A percentile compares a stretch with the other conserved stretches of the same genome.
Conservation (phyloP, 371 early-diverging fungal genomes). For the Massospora cicadina region DNA sequence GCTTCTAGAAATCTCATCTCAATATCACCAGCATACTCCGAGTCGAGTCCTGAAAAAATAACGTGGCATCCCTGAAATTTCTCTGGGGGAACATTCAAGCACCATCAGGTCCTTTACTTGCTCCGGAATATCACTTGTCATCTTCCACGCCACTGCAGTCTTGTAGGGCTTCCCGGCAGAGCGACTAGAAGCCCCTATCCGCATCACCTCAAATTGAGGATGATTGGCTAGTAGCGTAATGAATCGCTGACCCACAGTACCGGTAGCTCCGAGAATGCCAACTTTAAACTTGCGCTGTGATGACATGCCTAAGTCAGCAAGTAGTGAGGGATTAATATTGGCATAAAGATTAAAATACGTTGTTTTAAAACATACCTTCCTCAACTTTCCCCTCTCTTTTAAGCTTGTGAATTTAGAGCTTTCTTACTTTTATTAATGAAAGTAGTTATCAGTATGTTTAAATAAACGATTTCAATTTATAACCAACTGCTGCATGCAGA, state of each 20-base stretch:
- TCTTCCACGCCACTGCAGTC: conserved; percentile 74
- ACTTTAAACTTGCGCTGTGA: conserved; percentile 27
- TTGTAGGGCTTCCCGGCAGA: conserved; percentile 75
- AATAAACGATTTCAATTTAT: too few species aligned
- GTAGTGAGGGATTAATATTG: too few species aligned
- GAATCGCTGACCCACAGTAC: conserved; percentile 97
- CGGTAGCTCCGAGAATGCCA: conserved; percentile 92
- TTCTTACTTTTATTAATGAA: too few species aligned
- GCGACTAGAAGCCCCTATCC: conserved; percentile 78
- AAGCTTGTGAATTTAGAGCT: too few species aligned
- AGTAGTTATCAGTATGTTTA: too few species aligned
- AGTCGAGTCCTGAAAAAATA: conserved; percentile 86
- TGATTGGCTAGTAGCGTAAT: conserved; percentile 70
- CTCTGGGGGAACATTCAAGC: conserved; percentile 52
- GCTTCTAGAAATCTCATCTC: conserved; percentile 67
- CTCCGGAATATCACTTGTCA: conserved; percentile 53
- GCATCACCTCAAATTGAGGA: conserved; percentile 68
- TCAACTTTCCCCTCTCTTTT: too few species aligned
- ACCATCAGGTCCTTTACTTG: conserved; percentile 38
- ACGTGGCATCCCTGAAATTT: conserved; percentile 66
- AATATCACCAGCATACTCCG: conserved; percentile 82
- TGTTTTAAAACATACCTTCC: too few species aligned
- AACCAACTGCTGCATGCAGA: too few species aligned
- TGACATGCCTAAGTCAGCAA: too few species aligned
- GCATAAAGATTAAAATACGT: too few species aligned